phyloP scores from a whole-genome alignment of 2,329 filamentous ascomycete species.

The Tolypocladium inflatum region DNA sequence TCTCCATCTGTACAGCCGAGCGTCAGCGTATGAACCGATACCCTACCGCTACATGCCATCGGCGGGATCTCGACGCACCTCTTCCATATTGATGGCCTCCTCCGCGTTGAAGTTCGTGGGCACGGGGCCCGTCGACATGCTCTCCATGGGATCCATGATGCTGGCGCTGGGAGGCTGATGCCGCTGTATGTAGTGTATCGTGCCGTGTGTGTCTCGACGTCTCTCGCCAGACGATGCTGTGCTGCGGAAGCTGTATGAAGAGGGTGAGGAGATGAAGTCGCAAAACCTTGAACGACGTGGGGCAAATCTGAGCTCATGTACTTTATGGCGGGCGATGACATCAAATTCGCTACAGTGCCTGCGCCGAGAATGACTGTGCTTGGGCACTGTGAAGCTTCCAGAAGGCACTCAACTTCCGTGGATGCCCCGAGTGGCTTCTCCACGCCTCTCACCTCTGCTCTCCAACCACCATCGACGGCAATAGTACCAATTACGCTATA shows the following conservation, averaged over 20 bases:
- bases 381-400: not conserved
- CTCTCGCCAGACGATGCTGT: not conserved
- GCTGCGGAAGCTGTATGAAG: not conserved
- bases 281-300: not conserved
- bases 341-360: not conserved
- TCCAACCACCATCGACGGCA: not conserved
- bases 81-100: slow-evolving; percentile 44
- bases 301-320: not conserved
- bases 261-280: not conserved
- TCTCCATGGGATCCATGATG: slow-evolving; percentile 30
- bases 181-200: not conserved
- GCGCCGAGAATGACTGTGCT: not conserved
- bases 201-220: not conserved
- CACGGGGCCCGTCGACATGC: slow-evolving; percentile 24
- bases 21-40: not conserved
- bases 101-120: slow-evolving; percentile 52
- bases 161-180: not conserved
- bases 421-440: not conserved
- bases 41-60: not conserved
- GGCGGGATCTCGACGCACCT: slow-evolving; percentile 30
- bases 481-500: no score
- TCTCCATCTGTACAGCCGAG: slow-evolving; percentile 67
- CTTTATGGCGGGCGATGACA: not conserved
- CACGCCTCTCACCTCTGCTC: not conserved
- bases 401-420: not conserved